Base-by-base conservation (phyloP, 208 protist species). In the Acanthamoeba rhysodes region DNA sequence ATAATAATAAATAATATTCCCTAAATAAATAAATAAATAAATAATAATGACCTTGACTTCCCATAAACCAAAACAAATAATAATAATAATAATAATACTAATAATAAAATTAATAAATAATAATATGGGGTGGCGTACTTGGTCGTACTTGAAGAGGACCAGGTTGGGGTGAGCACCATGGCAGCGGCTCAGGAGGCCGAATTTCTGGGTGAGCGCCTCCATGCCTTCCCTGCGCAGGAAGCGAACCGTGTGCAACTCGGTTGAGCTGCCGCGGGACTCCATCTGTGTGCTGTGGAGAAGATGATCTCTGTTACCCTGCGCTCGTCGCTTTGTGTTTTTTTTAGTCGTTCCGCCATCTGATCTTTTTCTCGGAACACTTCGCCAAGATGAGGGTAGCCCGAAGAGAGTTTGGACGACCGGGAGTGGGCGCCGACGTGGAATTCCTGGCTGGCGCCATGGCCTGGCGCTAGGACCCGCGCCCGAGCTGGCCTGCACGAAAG, bases 131-230 rank as follows among this genome's bases (percentile, higher is more conserved):
- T 0, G 1, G 32, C 76, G 14, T 12, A 85, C 76, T n/a, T 85
- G 80, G 50, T 88, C 29, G 80, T 88, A 88, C 16, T 64, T 55
- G 34, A 88, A 41, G 16, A 66, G 80, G 53, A 88, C 80, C 37
- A 88, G 80, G 53, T 53, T 64, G 80, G 80, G 45, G 53, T 88
- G 80, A 6, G 41, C 80, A 27, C 16, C 50, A 18, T 88, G 80
- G 6, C 37, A 8, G 22, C 29, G 34, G 41, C 50, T 64, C n/a
- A 29, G 16, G 45, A 88, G 80, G 45, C 50, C 34, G n/a, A 88
- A 88, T 22, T 88, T 32, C 29, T 62, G 27, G 14, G 34, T 41
- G 80, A 88, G 50, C 22, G 41, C 53, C 80, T 88, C 80, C 80
- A 88, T n/a, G 9, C 80, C 80, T 6, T 88, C 50, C 45, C 80